These are phyloP conservation scores for Puccinia hordei DNA, from an alignment of 1,284 basidiomycete genomes.

Conservation along the genomic window DNA sequence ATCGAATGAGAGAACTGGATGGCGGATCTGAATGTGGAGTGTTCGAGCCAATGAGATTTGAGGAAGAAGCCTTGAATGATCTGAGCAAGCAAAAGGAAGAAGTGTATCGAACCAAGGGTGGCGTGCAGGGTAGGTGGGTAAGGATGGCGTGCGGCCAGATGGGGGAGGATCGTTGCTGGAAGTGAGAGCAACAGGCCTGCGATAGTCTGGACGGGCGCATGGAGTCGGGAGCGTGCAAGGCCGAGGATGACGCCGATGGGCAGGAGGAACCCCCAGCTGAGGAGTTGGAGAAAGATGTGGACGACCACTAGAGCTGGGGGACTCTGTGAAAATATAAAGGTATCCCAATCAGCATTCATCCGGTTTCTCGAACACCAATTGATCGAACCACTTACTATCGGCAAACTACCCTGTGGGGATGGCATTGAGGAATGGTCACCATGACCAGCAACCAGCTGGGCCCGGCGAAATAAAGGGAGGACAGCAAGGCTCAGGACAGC, in stretches of 20 bases:
- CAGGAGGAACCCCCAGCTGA: constrained; percentile 25
- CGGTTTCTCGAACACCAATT: background rate
- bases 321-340: background rate
- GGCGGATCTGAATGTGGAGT: constrained; percentile 70
- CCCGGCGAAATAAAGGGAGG: no score
- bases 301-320: constrained; percentile 6
- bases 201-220: constrained; percentile 56
- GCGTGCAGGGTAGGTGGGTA: constrained; percentile 58
- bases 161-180: constrained; percentile 57
- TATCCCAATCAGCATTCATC: background rate
- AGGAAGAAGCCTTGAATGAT: constrained; percentile 80
- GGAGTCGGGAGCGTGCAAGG: constrained; percentile 57
- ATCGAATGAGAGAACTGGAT: constrained; percentile 75
- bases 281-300: constrained; percentile 22
- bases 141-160: constrained; percentile 53
- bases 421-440: constrained; percentile 54
- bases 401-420: constrained; percentile 55
- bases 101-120: constrained; percentile 55
- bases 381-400: constrained; percentile 54
- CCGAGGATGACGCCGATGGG: constrained; percentile 58
- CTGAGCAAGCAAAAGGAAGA: constrained; percentile 63
- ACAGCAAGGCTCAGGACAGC: no score
- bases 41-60: constrained; percentile 85
- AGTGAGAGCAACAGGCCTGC: constrained; percentile 55
- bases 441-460: constrained; percentile 52